phyloP scores from a whole-genome alignment of 306 rosid species.

The Psophocarpus tetragonolobus region DNA sequence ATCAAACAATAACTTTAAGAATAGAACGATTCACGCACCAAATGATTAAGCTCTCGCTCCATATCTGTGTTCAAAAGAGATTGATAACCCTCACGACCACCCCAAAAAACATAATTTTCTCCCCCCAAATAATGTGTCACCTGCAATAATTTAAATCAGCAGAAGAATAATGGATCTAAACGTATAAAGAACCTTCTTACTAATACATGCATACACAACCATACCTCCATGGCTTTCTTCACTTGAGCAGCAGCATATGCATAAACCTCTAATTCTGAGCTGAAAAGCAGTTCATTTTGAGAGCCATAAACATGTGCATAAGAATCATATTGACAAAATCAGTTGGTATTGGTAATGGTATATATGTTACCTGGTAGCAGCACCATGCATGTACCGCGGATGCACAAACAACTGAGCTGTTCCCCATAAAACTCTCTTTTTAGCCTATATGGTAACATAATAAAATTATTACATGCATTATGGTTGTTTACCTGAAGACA shows the following conservation, averaged over 20 bases:
- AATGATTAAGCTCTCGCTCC: slow-evolving; percentile 92
- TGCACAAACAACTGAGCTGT: slow-evolving; percentile 93
- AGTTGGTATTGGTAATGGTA: slow-evolving; percentile 15
- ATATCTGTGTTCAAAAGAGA: slow-evolving; percentile 92
- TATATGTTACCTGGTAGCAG: slow-evolving; percentile 75
- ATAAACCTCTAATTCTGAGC: slow-evolving; percentile 80
- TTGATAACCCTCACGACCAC: slow-evolving; percentile 98
- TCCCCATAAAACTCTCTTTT: slow-evolving; percentile 86
- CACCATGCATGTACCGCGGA: slow-evolving; percentile 99
- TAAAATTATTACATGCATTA: background rate
- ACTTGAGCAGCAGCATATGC: slow-evolving; percentile 99
- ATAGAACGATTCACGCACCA: slow-evolving; percentile 50
- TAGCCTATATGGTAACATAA: slow-evolving; percentile 48
- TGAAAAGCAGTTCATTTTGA: slow-evolving; percentile 43
- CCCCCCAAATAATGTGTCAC: slow-evolving; percentile 93
- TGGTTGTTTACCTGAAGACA: background rate
- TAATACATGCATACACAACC: slow-evolving; percentile 15
- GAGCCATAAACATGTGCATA: slow-evolving; percentile 20
- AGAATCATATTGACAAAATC: background rate
- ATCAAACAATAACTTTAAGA: background rate
- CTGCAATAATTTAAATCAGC: slow-evolving; percentile 47
- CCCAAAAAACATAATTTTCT: slow-evolving; percentile 97
- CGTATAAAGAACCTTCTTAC: background rate
- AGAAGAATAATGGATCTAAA: slow-evolving; percentile 18
- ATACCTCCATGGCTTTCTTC: slow-evolving; percentile 96